Percentiles rank a stretch among this genome's conserved stretches.
phyloP scores from a whole-genome alignment of 2,329 filamentous ascomycete genomes.

The Cladosporium velox region DNA sequence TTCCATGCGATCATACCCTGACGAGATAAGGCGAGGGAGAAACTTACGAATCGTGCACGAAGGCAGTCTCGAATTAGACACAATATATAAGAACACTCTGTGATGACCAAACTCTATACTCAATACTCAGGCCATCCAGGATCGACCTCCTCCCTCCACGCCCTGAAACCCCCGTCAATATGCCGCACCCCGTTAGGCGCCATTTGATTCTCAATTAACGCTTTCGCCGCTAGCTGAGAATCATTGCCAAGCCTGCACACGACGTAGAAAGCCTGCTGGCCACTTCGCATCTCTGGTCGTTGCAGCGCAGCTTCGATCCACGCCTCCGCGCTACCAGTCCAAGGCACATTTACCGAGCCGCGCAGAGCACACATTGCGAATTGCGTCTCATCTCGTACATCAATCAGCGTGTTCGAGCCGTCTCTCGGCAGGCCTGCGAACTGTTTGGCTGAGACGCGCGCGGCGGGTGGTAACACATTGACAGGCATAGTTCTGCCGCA shows the following conservation, averaged over 20 bases:
- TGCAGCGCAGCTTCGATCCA: slow-evolving; percentile 24
- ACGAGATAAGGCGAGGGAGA: background rate
- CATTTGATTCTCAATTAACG: slow-evolving; percentile 62
- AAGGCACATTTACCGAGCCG: slow-evolving; percentile 74
- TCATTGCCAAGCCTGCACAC: slow-evolving; percentile 78
- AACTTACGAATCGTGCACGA: background rate
- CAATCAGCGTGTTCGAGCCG: slow-evolving; percentile 60
- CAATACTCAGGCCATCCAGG: slow-evolving; percentile 58
- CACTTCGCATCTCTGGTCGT: background rate
- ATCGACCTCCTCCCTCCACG: slow-evolving; percentile 73
- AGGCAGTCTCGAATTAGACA: background rate
- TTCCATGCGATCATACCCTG: background rate
- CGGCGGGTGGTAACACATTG: slow-evolving; percentile 59
- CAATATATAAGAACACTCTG: background rate
- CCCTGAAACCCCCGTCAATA: slow-evolving; percentile 68
- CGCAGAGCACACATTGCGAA: slow-evolving; percentile 77
- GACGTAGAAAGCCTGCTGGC: slow-evolving; percentile 46
- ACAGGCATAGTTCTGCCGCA: slow-evolving; percentile 67
- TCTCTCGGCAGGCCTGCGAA: slow-evolving; percentile 50
- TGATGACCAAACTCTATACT: slow-evolving; percentile 23
- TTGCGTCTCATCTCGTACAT: slow-evolving; percentile 82
- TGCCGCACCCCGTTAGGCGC: slow-evolving; percentile 60
- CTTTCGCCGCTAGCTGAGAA: slow-evolving; percentile 69
- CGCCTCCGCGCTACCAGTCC: slow-evolving; percentile 53
- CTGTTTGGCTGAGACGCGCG: slow-evolving; percentile 67